phyloP scores from a whole-genome alignment of 148 eudicot genomes.

The Rhododendron vialii region DNA sequence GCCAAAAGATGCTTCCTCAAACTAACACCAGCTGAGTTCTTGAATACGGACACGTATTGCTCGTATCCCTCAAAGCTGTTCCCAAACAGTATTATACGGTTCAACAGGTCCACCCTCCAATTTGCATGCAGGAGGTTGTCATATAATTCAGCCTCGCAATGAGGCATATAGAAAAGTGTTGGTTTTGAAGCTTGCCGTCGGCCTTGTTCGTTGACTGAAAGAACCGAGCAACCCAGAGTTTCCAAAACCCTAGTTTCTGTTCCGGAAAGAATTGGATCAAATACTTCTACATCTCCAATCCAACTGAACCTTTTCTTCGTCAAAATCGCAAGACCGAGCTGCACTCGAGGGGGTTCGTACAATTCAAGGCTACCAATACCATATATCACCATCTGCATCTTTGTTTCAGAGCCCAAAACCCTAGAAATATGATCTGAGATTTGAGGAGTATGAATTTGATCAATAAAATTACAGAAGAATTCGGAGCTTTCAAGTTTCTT shows the following conservation, averaged over 20 bases:
- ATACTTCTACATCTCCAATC: slow-evolving; percentile 68
- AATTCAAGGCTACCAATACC: slow-evolving; percentile 83
- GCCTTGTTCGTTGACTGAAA: slow-evolving; percentile 69
- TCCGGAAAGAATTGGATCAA: slow-evolving; percentile 74
- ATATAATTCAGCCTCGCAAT: slow-evolving; percentile 75
- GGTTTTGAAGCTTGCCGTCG: slow-evolving; percentile 50
- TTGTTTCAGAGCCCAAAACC: slow-evolving; percentile 42
- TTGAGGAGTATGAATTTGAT: slow-evolving; percentile 42
- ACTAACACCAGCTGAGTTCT: slow-evolving; percentile 30
- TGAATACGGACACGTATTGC: slow-evolving; percentile 31
- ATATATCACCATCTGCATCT: slow-evolving; percentile 75
- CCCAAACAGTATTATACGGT: slow-evolving; percentile 50
- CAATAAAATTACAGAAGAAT: slow-evolving; percentile 45
- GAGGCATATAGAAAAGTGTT: slow-evolving; percentile 81
- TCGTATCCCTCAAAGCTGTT: slow-evolving; percentile 68
- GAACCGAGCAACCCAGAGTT: slow-evolving; percentile 58
- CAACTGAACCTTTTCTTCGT: slow-evolving; percentile 60
- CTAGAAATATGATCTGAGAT: slow-evolving; percentile 28
- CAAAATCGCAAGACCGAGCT: slow-evolving; percentile 69
- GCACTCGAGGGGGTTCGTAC: slow-evolving; percentile 63
- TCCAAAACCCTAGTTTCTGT: slow-evolving; percentile 55
- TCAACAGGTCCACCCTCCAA: slow-evolving; percentile 45
- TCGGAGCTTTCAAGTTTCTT: slow-evolving; percentile 52
- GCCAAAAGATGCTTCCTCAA: slow-evolving; percentile 51
- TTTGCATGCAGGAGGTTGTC: slow-evolving; percentile 69